phyloP scores from a whole-genome alignment of 2,329 filamentous ascomycete species.

The Bipolaris cookei region DNA sequence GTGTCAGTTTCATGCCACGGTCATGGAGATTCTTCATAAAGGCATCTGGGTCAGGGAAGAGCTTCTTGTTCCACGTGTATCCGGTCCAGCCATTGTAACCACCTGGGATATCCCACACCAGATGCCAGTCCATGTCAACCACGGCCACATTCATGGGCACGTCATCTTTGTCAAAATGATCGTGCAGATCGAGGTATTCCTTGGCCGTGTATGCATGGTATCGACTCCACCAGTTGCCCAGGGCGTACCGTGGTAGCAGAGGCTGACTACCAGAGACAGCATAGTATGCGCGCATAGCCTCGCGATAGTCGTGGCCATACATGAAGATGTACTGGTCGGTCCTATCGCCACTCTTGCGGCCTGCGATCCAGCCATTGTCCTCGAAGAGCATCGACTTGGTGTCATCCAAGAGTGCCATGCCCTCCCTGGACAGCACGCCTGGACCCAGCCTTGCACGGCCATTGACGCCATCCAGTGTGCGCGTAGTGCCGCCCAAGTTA shows the following conservation, averaged over 20 bases:
- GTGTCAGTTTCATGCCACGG: slow-evolving; percentile 60
- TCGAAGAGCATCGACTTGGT: slow-evolving; percentile 64
- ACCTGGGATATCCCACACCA: slow-evolving; percentile 51
- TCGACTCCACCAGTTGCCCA: slow-evolving; percentile 71
- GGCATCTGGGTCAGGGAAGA: slow-evolving; percentile 59
- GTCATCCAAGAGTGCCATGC: slow-evolving; percentile 63
- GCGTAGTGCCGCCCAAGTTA: slow-evolving; percentile 57
- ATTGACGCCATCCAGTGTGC: slow-evolving; percentile 62
- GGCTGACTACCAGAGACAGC: slow-evolving; percentile 63
- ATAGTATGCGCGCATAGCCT: slow-evolving; percentile 62
- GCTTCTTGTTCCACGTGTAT: slow-evolving; percentile 66
- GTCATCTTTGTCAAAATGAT: slow-evolving; percentile 58
- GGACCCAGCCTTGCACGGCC: slow-evolving; percentile 58
- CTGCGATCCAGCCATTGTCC: slow-evolving; percentile 59
- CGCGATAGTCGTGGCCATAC: slow-evolving; percentile 64
- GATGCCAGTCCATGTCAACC: slow-evolving; percentile 72
- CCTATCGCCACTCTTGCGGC: slow-evolving; percentile 55
- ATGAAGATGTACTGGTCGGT: slow-evolving; percentile 66
- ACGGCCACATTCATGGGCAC: slow-evolving; percentile 67
- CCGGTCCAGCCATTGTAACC: slow-evolving; percentile 63
- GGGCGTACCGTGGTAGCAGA: slow-evolving; percentile 61
- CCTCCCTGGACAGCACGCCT: slow-evolving; percentile 59
- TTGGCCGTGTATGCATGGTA: slow-evolving; percentile 64
- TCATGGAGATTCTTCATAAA: slow-evolving; percentile 62
- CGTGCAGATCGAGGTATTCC: slow-evolving; percentile 65